Evolutionary conservation across 1,139 yeast genomes (phyloP).

Genomic region (Kodamaea alishanica): DNA sequence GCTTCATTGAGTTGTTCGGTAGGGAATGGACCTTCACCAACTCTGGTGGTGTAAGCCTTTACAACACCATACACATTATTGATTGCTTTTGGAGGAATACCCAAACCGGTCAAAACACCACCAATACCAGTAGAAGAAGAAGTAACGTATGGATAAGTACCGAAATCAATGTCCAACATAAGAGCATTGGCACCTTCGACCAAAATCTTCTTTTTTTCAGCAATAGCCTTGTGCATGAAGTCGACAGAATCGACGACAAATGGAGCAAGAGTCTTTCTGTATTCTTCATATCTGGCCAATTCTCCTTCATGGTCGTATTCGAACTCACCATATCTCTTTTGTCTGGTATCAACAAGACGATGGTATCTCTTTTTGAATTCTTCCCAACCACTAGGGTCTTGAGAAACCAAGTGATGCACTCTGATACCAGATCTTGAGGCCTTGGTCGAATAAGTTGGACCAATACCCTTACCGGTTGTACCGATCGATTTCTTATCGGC

Average conservation of each 20-base stretch:
- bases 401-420: slow-evolving; percentile 90
- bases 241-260: slow-evolving; percentile 91
- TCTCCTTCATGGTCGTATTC: slow-evolving; percentile 84
- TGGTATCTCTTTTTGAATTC: slow-evolving; percentile 79
- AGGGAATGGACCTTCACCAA: slow-evolving; percentile 99
- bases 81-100: slow-evolving; percentile 83
- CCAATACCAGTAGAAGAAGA: slow-evolving; percentile 96
- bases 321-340: slow-evolving; percentile 87
- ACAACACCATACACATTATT: slow-evolving; percentile 90
- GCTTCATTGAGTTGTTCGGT: slow-evolving; percentile 87
- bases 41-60: slow-evolving; percentile 97
- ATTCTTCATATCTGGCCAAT: slow-evolving; percentile 68
- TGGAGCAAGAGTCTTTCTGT: slow-evolving; percentile 74
- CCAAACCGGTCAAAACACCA: slow-evolving; percentile 96
- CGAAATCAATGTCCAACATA: slow-evolving; percentile 96
- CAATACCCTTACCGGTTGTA: slow-evolving; percentile 98
- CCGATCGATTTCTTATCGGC: slow-evolving; percentile 87
- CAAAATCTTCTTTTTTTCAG: slow-evolving; percentile 74
- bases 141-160: slow-evolving; percentile 97
- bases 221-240: slow-evolving; percentile 83
- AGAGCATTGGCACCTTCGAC: slow-evolving; percentile 98
- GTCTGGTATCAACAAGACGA: slow-evolving; percentile 75
- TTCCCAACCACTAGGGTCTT: slow-evolving; percentile 89
- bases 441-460: slow-evolving; percentile 96
- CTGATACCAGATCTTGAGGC: slow-evolving; percentile 96